Evolutionary conservation across 768 basidiomycete species (phyloP), one percentile per base, ranked within the genome.

Genomic region (Pleurotus tuber-regium): DNA sequence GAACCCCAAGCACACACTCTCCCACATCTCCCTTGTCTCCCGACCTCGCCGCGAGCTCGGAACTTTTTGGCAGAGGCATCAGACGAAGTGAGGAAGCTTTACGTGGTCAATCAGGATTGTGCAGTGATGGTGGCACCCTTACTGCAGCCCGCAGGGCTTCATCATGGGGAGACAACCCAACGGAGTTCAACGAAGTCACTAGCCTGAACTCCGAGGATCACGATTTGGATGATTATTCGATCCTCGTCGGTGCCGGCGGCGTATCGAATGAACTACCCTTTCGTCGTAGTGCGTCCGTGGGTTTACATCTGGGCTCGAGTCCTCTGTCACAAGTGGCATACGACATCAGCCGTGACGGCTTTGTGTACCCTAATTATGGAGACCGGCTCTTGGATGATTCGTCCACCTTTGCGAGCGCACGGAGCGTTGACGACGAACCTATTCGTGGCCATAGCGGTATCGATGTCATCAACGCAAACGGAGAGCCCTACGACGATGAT

Each of bases 111-210:
- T 57, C 40, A 62, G 10, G 58, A 66, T 50, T 61, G n/a, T 55
- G 39, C 42, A 36, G 38, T 28, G 49, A 44, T n/a, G 62, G 50
- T 25, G 61, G 63, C 1, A 31, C 59, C 1, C 58, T 74, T 10
- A 74, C 69, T 1, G 73, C 75, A 26, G 81, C 78, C 23, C 72
- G 79, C 53, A 72, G 85, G 4, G 84, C 85, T 8, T 82, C 83
- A 43, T 85, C 83, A 59, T 86, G 84, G 84, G 83, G 81, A 0
- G 82, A 70, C 67, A 57, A 74, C 62, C 61, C 61, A n/a, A 44
- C 55, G 19, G 71, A 73, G 58, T 65, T 67, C 53, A 44, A 35
- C 33, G 67, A 66, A n/a, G 62, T 65, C 12, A 48, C 63, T 54
- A 62, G 70, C 53, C 41, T 72, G 63, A 66, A 57, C 48, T 69